A percentile compares a stretch with the other conserved stretches of the same genome.
These are phyloP conservation scores for Dactylis glomerata DNA, from an alignment of 176 grass and related monocot species.

Conservation along the genomic window DNA sequence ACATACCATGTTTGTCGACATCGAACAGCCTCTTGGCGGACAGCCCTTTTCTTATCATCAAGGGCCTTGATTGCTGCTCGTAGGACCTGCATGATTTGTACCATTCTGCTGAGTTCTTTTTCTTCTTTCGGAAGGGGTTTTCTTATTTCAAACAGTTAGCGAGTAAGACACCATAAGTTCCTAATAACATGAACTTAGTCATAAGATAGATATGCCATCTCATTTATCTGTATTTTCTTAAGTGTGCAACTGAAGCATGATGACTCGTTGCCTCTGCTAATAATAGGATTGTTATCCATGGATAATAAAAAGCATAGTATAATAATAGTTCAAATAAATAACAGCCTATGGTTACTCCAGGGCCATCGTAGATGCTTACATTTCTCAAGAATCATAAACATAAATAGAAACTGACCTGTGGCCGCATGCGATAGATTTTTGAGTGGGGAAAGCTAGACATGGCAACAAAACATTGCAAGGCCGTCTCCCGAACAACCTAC, in stretches of 20 bases:
- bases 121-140: background rate
- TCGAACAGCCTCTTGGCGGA: conserved; percentile 81
- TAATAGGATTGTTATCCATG: background rate
- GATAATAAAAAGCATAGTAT: background rate
- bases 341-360: background rate
- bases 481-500: conserved; percentile 90
- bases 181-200: conserved; percentile 19
- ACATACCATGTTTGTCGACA: conserved; percentile 83
- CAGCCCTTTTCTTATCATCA: conserved; percentile 75
- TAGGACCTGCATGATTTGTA: conserved; percentile 49
- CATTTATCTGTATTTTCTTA: background rate
- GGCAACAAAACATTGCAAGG: conserved; percentile 82
- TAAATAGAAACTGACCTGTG: conserved; percentile 51
- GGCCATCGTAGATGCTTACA: conserved; percentile 3
- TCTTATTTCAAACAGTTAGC: background rate
- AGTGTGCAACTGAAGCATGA: conserved; percentile 11
- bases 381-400: conserved; percentile 3
- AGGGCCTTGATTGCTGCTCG: conserved; percentile 75
- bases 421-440: conserved; percentile 78
- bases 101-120: conserved; percentile 14
- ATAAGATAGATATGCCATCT: conserved; percentile 3
- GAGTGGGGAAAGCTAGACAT: conserved; percentile 81
- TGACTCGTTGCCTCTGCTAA: background rate
- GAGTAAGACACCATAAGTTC: background rate
- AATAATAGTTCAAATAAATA: background rate